phyloP scores from a whole-genome alignment of 345 rosid species.

The Raphanus sativus region DNA sequence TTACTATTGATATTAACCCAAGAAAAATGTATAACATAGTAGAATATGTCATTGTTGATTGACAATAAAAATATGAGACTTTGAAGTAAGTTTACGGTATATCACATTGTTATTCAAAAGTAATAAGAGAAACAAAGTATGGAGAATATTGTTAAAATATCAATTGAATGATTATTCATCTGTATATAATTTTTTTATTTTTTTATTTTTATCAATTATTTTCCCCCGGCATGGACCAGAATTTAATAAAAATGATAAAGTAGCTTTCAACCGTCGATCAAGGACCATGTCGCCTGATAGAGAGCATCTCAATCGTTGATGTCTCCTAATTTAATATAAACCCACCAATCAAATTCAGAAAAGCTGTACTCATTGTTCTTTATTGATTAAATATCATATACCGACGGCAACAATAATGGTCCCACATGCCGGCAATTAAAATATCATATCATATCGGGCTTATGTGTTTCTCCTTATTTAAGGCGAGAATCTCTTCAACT shows the following conservation, averaged over 20 bases:
- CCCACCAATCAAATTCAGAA: conserved; percentile 7
- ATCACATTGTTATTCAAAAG: background rate
- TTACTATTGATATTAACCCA: background rate
- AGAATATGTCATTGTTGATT: background rate
- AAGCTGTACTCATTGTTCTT: conserved; percentile 32
- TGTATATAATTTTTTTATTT: too few relatives aligned
- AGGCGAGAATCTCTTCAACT: background rate
- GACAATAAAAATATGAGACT: background rate
- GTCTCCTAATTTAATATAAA: conserved; percentile 30
- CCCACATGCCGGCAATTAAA: conserved; percentile 38
- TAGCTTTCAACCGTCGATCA: conserved; percentile 37
- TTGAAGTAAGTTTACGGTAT: background rate
- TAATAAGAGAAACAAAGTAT: background rate
- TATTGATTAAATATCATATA: conserved; percentile 8
- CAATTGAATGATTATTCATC: background rate
- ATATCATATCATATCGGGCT: background rate
- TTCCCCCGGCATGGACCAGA: conserved; percentile 1
- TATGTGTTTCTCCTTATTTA: conserved; percentile 13
- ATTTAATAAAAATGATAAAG: conserved; percentile 12
- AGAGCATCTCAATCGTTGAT: conserved; percentile 40
- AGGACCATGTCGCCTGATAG: conserved; percentile 36
- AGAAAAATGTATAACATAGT: background rate
- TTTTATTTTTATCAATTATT: background rate
- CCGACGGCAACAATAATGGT: conserved; percentile 38
- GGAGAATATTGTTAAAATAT: background rate